phyloP scores from a whole-genome alignment of 441 rosid species.

The Manihot esculenta region DNA sequence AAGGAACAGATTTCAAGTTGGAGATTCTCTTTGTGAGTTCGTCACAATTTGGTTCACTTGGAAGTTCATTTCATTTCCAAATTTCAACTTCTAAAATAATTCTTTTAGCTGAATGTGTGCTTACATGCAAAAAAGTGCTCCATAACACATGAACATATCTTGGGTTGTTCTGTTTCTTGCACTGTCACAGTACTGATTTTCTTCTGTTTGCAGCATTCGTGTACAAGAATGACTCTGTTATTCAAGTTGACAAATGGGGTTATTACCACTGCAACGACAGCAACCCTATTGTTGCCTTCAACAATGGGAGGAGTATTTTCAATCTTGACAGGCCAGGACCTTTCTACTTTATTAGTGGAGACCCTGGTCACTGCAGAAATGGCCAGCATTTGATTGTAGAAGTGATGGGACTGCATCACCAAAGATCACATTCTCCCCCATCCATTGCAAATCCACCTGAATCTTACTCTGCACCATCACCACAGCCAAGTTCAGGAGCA shows the following conservation, averaged over 20 bases:
- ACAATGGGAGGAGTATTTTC: slow-evolving; percentile 63
- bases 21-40: slow-evolving; percentile 76
- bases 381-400: slow-evolving; percentile 74
- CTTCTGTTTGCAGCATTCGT: slow-evolving; percentile 47
- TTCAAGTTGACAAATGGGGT: slow-evolving; percentile 79
- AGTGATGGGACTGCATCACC: slow-evolving; percentile 68
- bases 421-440: slow-evolving; percentile 36
- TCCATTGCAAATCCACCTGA: slow-evolving; percentile 47
- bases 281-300: slow-evolving; percentile 43
- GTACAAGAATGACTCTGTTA: slow-evolving; percentile 76
- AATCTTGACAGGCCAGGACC: slow-evolving; percentile 67
- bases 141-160: background rate
- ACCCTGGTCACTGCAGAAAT: slow-evolving; percentile 50
- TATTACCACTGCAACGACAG: slow-evolving; percentile 74
- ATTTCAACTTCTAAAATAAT: no score
- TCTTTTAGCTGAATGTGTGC: background rate
- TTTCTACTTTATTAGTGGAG: slow-evolving; percentile 79
- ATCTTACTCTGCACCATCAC: slow-evolving; percentile 28
- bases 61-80: background rate
- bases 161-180: background rate
- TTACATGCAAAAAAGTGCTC: background rate
- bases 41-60: background rate
- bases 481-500: slow-evolving; percentile 39
- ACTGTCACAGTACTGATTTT: background rate
- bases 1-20: slow-evolving; percentile 63